phyloP scores from a whole-genome alignment of 352 stramenopile species.

The Globisporangium barbulae region DNA sequence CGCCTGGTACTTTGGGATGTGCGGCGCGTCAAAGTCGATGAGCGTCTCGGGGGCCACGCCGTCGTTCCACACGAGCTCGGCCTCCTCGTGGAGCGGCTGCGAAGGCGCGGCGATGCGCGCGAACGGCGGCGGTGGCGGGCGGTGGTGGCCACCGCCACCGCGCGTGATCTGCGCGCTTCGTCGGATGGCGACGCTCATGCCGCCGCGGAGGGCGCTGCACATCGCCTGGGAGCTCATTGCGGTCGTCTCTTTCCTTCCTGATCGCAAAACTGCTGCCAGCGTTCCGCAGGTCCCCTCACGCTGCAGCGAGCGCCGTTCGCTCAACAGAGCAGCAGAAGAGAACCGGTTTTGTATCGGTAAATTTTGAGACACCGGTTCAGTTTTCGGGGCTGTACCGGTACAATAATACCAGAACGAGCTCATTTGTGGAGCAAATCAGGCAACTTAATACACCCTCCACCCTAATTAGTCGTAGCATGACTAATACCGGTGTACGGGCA shows the following conservation, averaged over 20 bases:
- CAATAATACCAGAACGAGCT: too few relatives aligned
- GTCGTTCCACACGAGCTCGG: slow-evolving; percentile 87
- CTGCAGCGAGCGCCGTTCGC: too few relatives aligned
- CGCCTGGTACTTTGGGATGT: slow-evolving; percentile 77
- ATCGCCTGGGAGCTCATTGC: slow-evolving; percentile 65
- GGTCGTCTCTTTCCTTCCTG: not conserved
- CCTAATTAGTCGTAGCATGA: too few relatives aligned
- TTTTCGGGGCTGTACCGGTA: too few relatives aligned
- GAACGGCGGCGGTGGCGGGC: slow-evolving; percentile 74
- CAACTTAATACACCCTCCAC: too few relatives aligned
- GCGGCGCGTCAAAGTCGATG: slow-evolving; percentile 86
- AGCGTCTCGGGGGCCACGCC: slow-evolving; percentile 83
- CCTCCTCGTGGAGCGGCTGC: slow-evolving; percentile 70
- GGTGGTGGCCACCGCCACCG: slow-evolving; percentile 43
- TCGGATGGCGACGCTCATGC: slow-evolving; percentile 49
- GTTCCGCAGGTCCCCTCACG: slow-evolving; percentile 1
- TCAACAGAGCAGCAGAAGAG: too few relatives aligned
- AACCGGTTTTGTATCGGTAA: too few relatives aligned
- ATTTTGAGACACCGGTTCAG: too few relatives aligned
- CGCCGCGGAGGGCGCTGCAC: slow-evolving; percentile 54
- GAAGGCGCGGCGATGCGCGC: slow-evolving; percentile 60
- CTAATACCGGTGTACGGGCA: too few relatives aligned
- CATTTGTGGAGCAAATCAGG: too few relatives aligned
- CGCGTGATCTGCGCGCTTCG: slow-evolving; percentile 52
- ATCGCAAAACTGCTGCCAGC: slow-evolving; percentile 3